Percentiles rank a stretch among this genome's conserved stretches.
Evolutionary conservation across 2,329 filamentous ascomycete species (phyloP).

Genomic region (Parastagonospora nodorum): DNA sequence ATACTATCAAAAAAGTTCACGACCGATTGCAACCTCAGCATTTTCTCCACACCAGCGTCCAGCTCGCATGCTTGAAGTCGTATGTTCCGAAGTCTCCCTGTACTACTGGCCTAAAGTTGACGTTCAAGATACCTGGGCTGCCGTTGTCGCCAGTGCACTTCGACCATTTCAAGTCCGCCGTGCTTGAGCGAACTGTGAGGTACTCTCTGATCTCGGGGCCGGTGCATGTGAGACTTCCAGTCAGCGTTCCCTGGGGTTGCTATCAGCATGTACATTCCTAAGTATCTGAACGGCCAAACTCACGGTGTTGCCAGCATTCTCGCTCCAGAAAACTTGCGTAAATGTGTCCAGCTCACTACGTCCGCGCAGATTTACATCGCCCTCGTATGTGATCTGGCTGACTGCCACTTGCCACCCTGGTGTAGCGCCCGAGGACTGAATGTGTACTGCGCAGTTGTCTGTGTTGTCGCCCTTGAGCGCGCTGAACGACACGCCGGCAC

Average conservation of each 20-base stretch:
- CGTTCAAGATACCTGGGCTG: constrained; percentile 37
- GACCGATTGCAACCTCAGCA: constrained; percentile 13
- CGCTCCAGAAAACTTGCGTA: constrained; percentile 37
- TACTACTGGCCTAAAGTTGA: constrained; percentile 37
- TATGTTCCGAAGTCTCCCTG: constrained; percentile 32
- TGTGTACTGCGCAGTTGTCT: constrained; percentile 37
- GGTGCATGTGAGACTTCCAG: constrained; percentile 22
- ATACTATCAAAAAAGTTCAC: not conserved
- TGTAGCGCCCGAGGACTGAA: constrained; percentile 28
- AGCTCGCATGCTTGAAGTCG: constrained; percentile 34
- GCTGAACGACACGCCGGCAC: constrained; percentile 27
- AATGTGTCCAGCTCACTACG: constrained; percentile 28
- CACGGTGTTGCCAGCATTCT: constrained; percentile 36
- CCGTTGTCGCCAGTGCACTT: constrained; percentile 35
- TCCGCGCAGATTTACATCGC: constrained; percentile 28
- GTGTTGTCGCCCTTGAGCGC: constrained; percentile 30
- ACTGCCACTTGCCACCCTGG: constrained; percentile 38
- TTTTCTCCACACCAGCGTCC: constrained; percentile 35
- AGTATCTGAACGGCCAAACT: constrained; percentile 4
- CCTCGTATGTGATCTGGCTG: constrained; percentile 28
- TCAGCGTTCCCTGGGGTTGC: constrained; percentile 20
- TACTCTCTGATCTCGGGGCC: constrained; percentile 34
- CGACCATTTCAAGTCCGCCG: constrained; percentile 32
- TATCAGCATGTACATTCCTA: not conserved
- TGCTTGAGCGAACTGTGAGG: constrained; percentile 28